Conservation (phyloP, 2,329 filamentous ascomycete species). For the Endoconidiophora polonica region DNA sequence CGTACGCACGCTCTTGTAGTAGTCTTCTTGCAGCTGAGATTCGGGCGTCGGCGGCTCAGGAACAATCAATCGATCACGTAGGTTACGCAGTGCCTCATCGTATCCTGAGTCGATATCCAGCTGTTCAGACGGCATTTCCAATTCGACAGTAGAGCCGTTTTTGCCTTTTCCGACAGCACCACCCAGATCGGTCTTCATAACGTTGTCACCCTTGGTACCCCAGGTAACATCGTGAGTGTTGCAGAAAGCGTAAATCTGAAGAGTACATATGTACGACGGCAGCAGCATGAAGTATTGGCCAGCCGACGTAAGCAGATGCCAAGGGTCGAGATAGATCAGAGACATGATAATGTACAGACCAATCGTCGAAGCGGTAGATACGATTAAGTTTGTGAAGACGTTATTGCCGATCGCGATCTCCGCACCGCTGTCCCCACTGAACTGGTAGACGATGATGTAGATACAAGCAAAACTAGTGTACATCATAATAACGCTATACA, state of each 20-base stretch:
- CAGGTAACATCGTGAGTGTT: constrained; percentile 99
- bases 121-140: constrained; percentile 96
- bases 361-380: constrained; percentile 74
- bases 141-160: constrained; percentile 55
- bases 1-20: constrained; percentile 91
- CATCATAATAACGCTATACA: constrained; percentile 87
- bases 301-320: constrained; percentile 94
- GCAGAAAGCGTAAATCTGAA: constrained; percentile 97
- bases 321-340: constrained; percentile 90
- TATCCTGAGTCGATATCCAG: constrained; percentile 96
- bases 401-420: constrained; percentile 57
- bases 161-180: constrained; percentile 57
- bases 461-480: constrained; percentile 84
- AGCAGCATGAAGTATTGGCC: constrained; percentile 85
- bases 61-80: constrained; percentile 83
- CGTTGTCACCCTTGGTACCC: constrained; percentile 98
- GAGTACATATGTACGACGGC: constrained; percentile 85
- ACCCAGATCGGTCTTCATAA: constrained; percentile 81
- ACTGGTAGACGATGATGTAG: constrained; percentile 76
- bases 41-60: constrained; percentile 45
- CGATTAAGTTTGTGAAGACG: constrained; percentile 85
- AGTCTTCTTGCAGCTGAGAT: constrained; percentile 85
- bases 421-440: constrained; percentile 34
- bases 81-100: constrained; percentile 88
- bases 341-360: constrained; percentile 95